Conservation (phyloP, 192 early-diverging fungal genomes). For the Rhizophlyctis rosea region DNA sequence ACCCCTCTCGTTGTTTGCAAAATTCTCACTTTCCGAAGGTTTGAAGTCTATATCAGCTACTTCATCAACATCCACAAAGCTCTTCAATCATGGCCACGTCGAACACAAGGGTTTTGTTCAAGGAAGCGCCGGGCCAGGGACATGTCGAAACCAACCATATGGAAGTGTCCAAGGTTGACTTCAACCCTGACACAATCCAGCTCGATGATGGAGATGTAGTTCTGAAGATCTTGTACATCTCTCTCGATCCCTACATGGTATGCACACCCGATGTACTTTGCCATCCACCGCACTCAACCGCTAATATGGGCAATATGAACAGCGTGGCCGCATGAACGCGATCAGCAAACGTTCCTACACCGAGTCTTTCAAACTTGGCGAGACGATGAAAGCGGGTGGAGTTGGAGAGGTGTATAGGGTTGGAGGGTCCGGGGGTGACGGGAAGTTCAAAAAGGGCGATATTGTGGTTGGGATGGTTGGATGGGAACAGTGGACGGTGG, state of each 20-base stretch:
- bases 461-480: slow-evolving; percentile 53
- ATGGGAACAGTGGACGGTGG: slow-evolving; percentile 61
- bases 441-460: slow-evolving; percentile 58
- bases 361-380: slow-evolving; percentile 50
- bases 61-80: too few relatives aligned
- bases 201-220: slow-evolving; percentile 46
- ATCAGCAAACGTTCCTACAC: slow-evolving; percentile 39
- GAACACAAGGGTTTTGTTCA: slow-evolving; percentile 44
- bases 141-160: slow-evolving; percentile 33
- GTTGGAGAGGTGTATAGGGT: slow-evolving; percentile 64
- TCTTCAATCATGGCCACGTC: slow-evolving; percentile 12
- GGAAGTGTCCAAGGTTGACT: slow-evolving; percentile 36
- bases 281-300: background rate
- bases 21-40: too few relatives aligned
- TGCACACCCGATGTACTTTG: background rate
- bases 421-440: slow-evolving; percentile 56
- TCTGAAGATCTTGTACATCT: slow-evolving; percentile 62
- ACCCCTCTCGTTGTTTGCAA: too few relatives aligned
- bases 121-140: slow-evolving; percentile 32
- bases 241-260: slow-evolving; percentile 74
- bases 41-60: too few relatives aligned
- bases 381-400: slow-evolving; percentile 58
- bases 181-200: slow-evolving; percentile 42
- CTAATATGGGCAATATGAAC: background rate
- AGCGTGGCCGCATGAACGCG: slow-evolving; percentile 59